phyloP scores from a whole-genome alignment of 2,329 filamentous ascomycete genomes.

The Fusarium phyllophilum region DNA sequence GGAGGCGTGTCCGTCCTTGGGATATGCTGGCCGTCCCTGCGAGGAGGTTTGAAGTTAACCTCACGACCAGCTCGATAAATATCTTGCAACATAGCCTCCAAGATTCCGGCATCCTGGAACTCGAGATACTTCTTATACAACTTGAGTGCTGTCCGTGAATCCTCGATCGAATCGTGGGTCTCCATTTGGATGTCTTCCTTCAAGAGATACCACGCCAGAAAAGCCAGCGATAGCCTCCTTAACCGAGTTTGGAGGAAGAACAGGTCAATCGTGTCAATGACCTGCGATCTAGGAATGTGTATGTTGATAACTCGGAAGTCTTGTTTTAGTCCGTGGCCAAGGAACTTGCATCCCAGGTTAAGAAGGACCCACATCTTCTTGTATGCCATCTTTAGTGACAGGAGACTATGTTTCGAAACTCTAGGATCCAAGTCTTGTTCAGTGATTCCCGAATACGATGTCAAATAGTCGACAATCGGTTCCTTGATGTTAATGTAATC shows the following conservation, averaged over 20 bases:
- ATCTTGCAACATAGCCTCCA: constrained; percentile 85
- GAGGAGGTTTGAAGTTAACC: constrained; percentile 62
- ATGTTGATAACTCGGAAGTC: constrained; percentile 99
- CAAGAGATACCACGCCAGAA: constrained; percentile 89
- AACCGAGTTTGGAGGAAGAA: constrained; percentile 85
- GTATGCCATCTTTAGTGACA: constrained; percentile 90
- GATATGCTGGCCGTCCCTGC: constrained; percentile 57
- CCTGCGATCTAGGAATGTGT: constrained; percentile 87
- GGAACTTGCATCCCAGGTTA: constrained; percentile 92
- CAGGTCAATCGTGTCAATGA: constrained; percentile 92
- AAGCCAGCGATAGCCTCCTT: constrained; percentile 90
- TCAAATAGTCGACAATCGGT: constrained; percentile 93
- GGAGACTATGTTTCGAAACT: constrained; percentile 82
- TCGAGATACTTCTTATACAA: constrained; percentile 91
- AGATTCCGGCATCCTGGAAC: constrained; percentile 84
- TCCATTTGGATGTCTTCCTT: constrained; percentile 94
- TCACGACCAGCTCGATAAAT: constrained; percentile 72
- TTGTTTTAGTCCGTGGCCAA: constrained; percentile 92
- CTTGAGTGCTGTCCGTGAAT: constrained; percentile 89
- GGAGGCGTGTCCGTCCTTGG: constrained; percentile 66
- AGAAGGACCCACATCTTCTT: constrained; percentile 98
- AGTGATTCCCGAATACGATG: constrained; percentile 91
- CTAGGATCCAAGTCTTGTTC: constrained; percentile 84
- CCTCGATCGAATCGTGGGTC: constrained; percentile 94
- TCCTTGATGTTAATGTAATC: constrained; percentile 96